These are phyloP conservation scores for Berkeleyomyces basicola DNA, from an alignment of 2,329 filamentous ascomycete genomes.

Conservation along the genomic window DNA sequence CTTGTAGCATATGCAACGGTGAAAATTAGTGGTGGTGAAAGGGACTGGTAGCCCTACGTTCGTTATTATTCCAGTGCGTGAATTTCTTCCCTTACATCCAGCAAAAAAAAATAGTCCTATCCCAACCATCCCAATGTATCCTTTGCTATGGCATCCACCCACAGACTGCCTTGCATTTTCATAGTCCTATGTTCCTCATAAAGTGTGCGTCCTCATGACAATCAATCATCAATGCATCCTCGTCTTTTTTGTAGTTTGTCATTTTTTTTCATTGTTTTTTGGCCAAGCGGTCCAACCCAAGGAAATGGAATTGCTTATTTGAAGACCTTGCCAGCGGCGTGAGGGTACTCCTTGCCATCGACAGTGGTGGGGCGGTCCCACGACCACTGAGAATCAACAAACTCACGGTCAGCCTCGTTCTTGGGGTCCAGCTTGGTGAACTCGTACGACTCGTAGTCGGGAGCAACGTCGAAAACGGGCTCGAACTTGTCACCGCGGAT, in stretches of 20 bases:
- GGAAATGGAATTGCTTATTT: conserved; percentile 48
- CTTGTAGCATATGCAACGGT: neutral
- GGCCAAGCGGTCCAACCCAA: conserved; percentile 14
- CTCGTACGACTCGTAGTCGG: conserved; percentile 89
- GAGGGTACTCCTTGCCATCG: conserved; percentile 75
- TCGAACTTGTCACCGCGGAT: conserved; percentile 77
- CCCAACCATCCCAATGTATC: neutral
- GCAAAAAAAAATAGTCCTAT: neutral
- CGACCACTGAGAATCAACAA: conserved; percentile 73
- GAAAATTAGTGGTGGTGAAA: neutral
- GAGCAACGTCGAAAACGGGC: conserved; percentile 89
- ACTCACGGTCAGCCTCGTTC: conserved; percentile 71
- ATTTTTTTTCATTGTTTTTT: conserved; percentile 12
- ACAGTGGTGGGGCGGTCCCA: conserved; percentile 76
- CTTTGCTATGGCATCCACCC: conserved; percentile 7
- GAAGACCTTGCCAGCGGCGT: conserved; percentile 94
- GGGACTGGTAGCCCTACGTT: conserved; percentile 8
- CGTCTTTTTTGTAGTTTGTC: conserved; percentile 11
- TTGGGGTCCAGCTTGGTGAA: conserved; percentile 91
- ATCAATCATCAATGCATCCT: conserved; percentile 11
- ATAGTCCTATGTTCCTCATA: conserved; percentile 14
- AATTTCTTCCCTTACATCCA: neutral
- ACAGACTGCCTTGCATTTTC: conserved; percentile 2
- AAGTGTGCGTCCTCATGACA: conserved; percentile 14
- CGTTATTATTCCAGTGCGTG: conserved; percentile 1